These are phyloP conservation scores for Aphanomyces stellatus DNA, from an alignment of 352 stramenopile species.

Conservation along the genomic window DNA sequence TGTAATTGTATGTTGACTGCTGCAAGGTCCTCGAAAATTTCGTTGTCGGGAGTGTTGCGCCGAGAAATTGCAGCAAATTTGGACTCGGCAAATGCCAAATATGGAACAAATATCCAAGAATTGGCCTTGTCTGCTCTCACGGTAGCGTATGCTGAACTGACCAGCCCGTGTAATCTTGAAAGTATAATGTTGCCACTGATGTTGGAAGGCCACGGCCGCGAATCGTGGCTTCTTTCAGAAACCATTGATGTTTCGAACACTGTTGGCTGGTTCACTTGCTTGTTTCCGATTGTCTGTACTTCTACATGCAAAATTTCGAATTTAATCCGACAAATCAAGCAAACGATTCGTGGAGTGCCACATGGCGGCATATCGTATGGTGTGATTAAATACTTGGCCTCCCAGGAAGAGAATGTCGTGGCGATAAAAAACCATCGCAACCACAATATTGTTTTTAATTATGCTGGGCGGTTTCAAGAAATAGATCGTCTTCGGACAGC, in stretches of 20 bases:
- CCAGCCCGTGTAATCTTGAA: not conserved
- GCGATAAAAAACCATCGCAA: not conserved
- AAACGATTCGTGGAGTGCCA: not conserved
- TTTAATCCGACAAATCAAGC: not conserved
- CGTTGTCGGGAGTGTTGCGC: not conserved
- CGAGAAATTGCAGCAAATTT: not conserved
- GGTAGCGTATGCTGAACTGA: not conserved
- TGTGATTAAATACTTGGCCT: not conserved
- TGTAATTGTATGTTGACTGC: not conserved
- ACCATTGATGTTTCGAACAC: not conserved
- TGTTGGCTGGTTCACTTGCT: not conserved
- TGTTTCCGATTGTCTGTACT: not conserved
- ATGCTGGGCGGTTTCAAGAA: not conserved
- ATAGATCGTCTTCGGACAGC: not conserved
- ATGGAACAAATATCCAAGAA: not conserved
- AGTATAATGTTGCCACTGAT: not conserved
- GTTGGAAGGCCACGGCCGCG: not conserved
- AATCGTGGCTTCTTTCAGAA: not conserved
- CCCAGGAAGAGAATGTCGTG: not conserved
- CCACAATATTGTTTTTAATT: not conserved
- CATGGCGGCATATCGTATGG: not conserved
- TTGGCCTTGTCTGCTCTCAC: not conserved
- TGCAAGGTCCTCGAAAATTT: too few relatives aligned
- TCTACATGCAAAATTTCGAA: not conserved
- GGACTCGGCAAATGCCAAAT: not conserved